These are phyloP conservation scores for Trichoderma guizhouense DNA, from an alignment of 2,329 filamentous ascomycete genomes.

Conservation along the genomic window DNA sequence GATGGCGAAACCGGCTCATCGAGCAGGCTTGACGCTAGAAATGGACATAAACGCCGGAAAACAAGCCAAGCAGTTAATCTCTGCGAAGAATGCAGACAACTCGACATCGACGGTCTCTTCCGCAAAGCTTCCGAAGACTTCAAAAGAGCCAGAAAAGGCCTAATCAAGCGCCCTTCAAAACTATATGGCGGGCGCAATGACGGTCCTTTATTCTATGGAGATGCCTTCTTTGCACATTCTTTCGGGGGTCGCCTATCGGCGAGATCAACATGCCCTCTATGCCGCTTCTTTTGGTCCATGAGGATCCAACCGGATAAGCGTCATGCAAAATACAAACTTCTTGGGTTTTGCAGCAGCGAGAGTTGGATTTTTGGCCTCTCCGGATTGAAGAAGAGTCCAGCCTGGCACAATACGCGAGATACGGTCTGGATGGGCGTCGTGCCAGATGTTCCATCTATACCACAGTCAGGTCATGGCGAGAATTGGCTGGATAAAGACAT, in stretches of 20 bases:
- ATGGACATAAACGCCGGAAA: background rate
- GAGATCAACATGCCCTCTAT: background rate
- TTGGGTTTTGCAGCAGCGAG: conserved; percentile 16
- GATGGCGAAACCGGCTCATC: background rate
- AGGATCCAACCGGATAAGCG: background rate
- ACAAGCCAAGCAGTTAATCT: background rate
- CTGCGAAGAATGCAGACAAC: conserved; percentile 6
- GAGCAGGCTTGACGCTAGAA: background rate
- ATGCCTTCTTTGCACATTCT: conserved; percentile 14
- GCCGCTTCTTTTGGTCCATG: conserved; percentile 9
- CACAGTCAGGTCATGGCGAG: background rate
- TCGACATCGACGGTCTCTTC: conserved; percentile 3
- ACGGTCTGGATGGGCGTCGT: conserved; percentile 15
- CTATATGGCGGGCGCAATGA: background rate
- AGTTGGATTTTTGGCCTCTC: conserved; percentile 6
- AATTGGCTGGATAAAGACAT: conserved; percentile 13
- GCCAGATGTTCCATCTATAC: conserved; percentile 2
- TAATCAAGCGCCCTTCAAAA: background rate
- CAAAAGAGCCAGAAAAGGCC: background rate
- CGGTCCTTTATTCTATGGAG: conserved; percentile 6
- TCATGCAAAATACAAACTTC: conserved; percentile 8
- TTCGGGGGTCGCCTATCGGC: conserved; percentile 3
- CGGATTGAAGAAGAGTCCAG: background rate
- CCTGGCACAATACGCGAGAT: conserved; percentile 1
- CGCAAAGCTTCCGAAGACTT: background rate